These are phyloP conservation scores for Podospora fimiseda DNA, from an alignment of 495 filamentous ascomycete species.

Conservation along the genomic window DNA sequence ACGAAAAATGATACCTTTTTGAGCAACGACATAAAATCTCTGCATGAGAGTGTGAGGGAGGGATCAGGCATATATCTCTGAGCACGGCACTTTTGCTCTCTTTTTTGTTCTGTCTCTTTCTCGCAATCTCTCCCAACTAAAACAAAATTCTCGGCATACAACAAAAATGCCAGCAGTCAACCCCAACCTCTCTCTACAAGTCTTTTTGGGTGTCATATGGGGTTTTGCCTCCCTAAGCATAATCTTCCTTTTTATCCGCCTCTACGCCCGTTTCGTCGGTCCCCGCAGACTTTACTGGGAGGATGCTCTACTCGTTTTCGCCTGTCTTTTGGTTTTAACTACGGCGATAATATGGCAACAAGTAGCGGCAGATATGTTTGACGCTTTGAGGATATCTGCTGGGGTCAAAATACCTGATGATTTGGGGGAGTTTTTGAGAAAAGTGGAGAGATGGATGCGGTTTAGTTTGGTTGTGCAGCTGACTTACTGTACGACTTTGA, in stretches of 20 bases:
- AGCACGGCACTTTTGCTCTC: too few relatives aligned
- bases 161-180: too few relatives aligned
- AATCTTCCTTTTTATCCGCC: constrained; percentile 3
- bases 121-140: too few relatives aligned
- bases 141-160: too few relatives aligned
- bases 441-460: neutral
- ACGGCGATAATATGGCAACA: constrained; percentile 8
- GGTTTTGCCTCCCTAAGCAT: neutral
- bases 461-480: constrained; percentile 8
- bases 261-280: constrained; percentile 4
- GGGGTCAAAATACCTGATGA: too few relatives aligned
- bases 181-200: neutral
- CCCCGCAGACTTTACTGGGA: constrained; percentile 9
- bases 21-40: too few relatives aligned
- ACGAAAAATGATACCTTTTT: too few relatives aligned
- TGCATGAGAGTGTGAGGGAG: too few relatives aligned
- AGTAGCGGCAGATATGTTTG: constrained; percentile 2
- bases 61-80: too few relatives aligned
- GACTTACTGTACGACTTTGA: constrained; percentile 22
- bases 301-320: constrained; percentile 8
- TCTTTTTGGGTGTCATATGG: constrained; percentile 8
- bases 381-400: too few relatives aligned
- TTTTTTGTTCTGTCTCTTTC: too few relatives aligned
- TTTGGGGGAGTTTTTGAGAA: too few relatives aligned
- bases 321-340: neutral